Base-by-base conservation (phyloP, 768 basidiomycete species). In the Suillus fuscotomentosus region DNA sequence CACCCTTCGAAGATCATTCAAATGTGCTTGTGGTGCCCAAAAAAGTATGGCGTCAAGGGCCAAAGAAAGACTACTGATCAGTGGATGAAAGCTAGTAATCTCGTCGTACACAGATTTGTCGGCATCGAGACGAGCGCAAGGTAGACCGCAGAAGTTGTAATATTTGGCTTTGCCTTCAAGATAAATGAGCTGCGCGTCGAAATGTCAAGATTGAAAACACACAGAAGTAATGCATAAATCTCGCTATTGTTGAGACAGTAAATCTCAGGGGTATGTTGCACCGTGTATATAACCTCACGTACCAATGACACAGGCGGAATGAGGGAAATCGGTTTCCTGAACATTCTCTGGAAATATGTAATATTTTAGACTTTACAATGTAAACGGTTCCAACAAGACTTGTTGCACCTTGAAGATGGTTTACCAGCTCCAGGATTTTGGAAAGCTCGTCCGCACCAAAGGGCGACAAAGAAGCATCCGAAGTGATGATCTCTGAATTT, bases 91-190 rank as follows among this genome's bases (percentile, higher is more conserved):
- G 61, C 62, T 22, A 56, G 60, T 3, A 11, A 56, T 24, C 24
- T 56, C 14, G 48, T 38, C 65, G 43, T 71, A 70, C 14, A 86
- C 75, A 20, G 81, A 82, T 63, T 80, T 78, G 63, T 81, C 75
- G 2, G 80, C 76, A 42, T 78, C 72, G 15, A 86, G 73, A 5
- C 85, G 83, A 4, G 82, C 82, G 43, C 70, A 70, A 3, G 77
- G 73, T 70, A 84, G 80, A 5, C 85, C 84, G 65, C 83, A 74
- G 60, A 80, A 82, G 67, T 85, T 79, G 41, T 78, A 68, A 60
- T 83, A 84, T 36, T 78, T 71, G n/a, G 68, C 62, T 73, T 67
- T 78, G 11, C 64, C 71, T 72, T 55, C 13, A 59, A 56, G 13
- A 62, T 62, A 8, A 8, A 27, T 53, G 13, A 27, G 39, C 7